These are phyloP conservation scores for Suillus americanus DNA, from an alignment of 768 basidiomycete genomes.

Conservation along the genomic window DNA sequence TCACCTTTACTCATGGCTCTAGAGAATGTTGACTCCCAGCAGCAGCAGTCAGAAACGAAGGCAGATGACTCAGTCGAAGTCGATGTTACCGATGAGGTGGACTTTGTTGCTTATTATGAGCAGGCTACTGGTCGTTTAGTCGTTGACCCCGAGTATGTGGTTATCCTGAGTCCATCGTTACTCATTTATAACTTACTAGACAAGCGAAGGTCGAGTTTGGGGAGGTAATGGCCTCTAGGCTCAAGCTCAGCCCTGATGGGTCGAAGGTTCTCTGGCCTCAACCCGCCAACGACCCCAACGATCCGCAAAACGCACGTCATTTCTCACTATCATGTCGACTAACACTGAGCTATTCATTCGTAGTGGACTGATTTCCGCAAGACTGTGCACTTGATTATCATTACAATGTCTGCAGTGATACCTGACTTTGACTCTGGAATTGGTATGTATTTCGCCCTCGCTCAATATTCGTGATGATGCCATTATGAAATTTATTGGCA, in stretches of 20 bases:
- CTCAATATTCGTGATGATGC: not conserved
- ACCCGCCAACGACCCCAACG: constrained; percentile 46
- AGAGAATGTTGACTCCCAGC: not conserved
- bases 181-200: constrained; percentile 20
- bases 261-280: constrained; percentile 56
- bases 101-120: constrained; percentile 49
- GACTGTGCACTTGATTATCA: constrained; percentile 44
- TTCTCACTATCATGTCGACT: not conserved
- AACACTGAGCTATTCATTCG: not conserved
- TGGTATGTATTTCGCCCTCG: constrained; percentile 29
- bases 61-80: not conserved
- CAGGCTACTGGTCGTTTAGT: constrained; percentile 57
- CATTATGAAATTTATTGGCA: constrained; percentile 12
- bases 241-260: constrained; percentile 48
- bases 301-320: constrained; percentile 51
- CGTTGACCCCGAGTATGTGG: constrained; percentile 56
- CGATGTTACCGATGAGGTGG: constrained; percentile 23
- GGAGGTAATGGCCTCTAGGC: constrained; percentile 39
- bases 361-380: constrained; percentile 49
- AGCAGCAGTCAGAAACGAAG: not conserved
- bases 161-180: too few relatives aligned
- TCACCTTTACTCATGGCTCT: not conserved
- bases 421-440: constrained; percentile 56
- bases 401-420: constrained; percentile 52
- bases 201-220: constrained; percentile 53